Percentiles rank a stretch among this genome's conserved stretches.
phyloP scores from a whole-genome alignment of 495 filamentous ascomycete species.

The Xylaria longipes region DNA sequence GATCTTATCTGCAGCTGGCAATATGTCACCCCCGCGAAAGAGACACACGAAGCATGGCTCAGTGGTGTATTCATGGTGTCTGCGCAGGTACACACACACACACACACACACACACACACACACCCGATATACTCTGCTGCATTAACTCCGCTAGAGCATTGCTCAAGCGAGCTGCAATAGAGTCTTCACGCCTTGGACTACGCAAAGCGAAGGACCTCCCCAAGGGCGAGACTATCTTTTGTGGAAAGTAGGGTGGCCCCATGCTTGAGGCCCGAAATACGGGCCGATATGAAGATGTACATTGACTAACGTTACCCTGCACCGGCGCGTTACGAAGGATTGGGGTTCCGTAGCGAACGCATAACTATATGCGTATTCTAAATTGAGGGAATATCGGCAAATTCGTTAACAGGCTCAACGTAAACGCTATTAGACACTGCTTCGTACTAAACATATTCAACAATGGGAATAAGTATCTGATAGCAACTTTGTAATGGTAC shows the following conservation, averaged over 20 bases:
- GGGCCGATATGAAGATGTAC: neutral
- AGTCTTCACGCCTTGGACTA: constrained; percentile 10
- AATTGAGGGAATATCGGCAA: constrained; percentile 3
- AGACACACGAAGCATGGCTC: neutral
- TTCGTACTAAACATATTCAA: neutral
- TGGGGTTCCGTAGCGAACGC: neutral
- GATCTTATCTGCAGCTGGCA: neutral
- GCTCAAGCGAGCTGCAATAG: neutral
- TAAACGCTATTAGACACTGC: neutral
- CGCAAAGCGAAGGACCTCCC: constrained; percentile 32
- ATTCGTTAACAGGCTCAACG: neutral
- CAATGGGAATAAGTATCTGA: neutral
- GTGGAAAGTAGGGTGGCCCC: constrained; percentile 29
- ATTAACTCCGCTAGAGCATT: neutral
- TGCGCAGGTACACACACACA: neutral
- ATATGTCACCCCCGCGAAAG: neutral
- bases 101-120: no score
- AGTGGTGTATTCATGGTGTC: neutral
- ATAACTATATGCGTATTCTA: neutral
- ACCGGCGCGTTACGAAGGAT: constrained; percentile 13
- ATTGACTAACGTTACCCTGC: neutral
- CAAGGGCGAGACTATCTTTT: constrained; percentile 42
- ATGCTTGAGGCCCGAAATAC: neutral
- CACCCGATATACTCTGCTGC: neutral
- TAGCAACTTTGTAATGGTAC: neutral